Conservation (phyloP, 1,284 basidiomycete species). For the Sporisorium reilianum region DNA sequence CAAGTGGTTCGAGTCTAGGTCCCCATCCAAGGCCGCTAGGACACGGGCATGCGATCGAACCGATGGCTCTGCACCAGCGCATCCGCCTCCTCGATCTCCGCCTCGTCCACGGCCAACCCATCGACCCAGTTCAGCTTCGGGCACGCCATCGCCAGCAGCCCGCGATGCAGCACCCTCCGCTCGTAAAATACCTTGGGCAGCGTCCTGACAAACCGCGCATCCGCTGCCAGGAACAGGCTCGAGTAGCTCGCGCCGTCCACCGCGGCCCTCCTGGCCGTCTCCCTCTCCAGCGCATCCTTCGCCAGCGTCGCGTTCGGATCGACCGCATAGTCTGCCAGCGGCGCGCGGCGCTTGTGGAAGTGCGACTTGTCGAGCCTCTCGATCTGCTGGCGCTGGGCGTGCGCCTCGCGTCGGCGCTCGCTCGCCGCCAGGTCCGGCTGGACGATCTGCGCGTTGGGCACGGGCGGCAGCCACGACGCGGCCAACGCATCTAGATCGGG, state of each 20-base stretch:
- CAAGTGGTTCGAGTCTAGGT: background rate
- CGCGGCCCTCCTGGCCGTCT: conserved; percentile 17
- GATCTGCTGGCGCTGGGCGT: conserved; percentile 32
- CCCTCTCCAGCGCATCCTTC: conserved; percentile 22
- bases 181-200: conserved; percentile 50
- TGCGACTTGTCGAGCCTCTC: conserved; percentile 61
- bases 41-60: conserved; percentile 17
- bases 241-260: conserved; percentile 31
- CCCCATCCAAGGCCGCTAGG: background rate
- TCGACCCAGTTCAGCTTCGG: conserved; percentile 63
- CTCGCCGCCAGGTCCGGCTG: conserved; percentile 52
- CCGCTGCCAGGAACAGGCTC: conserved; percentile 51
- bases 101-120: conserved; percentile 56
- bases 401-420: conserved; percentile 17
- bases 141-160: conserved; percentile 66
- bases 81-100: conserved; percentile 59
- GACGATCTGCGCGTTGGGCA: conserved; percentile 60
- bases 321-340: conserved; percentile 27
- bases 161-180: conserved; percentile 60
- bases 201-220: conserved; percentile 59
- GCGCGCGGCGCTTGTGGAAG: conserved; percentile 62
- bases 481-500: conserved; percentile 11
- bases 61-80: conserved; percentile 39
- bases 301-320: conserved; percentile 32
- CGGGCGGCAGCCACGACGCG: conserved; percentile 49